Base-by-base conservation (phyloP, 2,329 filamentous ascomycete genomes). In the Cercospora zeina region DNA sequence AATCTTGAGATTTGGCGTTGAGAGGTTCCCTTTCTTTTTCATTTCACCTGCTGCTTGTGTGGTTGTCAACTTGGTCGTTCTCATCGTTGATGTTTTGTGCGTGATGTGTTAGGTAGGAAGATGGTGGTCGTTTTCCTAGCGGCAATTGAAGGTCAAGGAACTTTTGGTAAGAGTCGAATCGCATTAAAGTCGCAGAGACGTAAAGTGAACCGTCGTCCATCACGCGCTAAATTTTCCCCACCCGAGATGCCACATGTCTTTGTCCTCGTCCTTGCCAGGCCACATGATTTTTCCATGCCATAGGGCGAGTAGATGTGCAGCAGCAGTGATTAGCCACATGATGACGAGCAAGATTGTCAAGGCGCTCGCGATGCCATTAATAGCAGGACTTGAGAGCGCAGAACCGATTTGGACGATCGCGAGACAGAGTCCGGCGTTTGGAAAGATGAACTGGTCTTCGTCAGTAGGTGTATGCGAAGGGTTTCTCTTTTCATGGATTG, bases 351-450 rank as follows among this genome's bases (percentile, higher is more conserved):
- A 66, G 19, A 86, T 73, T 0, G 84, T 84, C 79, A 87, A 79
- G 16, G 80, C 83, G 14, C 81, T 82, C 1, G 80, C 80, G 21
- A 87, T 75, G 56, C 81, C 82, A 69, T 81, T 70, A n/a, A 88
- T 75, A 0, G 78, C 82, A 0, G 77, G 64, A 67, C 83, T 87
- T 0, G 78, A 73, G 10, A 87, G 75, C 0, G 75, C 79, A n/a
- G 78, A 78, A 2, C 82, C 86, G 50, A 87, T 76, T 13, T 83
- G 77, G 42, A 88, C 85, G 3, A 81, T 82, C 0, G 84, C 82
- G 39, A 88, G 77, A 1, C 83, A 85, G 56, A 88, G 82, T 0
- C 86, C 86, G 1, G 83, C 84, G 62, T 88, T 88, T 5, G 86
- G 86, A 69, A 88, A 89, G 34, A 89, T 82, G 72, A 87, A 86